These are phyloP conservation scores for Calonectria ilicicola DNA, from an alignment of 2,329 filamentous ascomycete species.

Conservation along the genomic window DNA sequence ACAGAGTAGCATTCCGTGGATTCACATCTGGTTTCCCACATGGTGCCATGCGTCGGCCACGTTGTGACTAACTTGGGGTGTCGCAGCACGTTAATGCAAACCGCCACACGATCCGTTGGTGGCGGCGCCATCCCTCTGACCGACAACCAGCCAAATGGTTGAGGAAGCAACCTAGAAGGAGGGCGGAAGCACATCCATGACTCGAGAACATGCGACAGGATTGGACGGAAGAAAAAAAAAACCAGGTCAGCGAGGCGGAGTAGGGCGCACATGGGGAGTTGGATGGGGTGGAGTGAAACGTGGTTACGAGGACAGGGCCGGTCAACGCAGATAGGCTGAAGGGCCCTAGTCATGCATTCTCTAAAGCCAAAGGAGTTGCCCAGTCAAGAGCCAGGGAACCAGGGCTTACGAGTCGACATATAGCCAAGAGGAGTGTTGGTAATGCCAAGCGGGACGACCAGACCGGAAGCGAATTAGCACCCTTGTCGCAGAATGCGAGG, in stretches of 20 bases:
- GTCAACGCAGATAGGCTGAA: constrained; percentile 8
- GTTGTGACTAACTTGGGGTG: constrained; percentile 10
- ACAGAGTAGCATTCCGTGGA: background rate
- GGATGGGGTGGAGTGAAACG: constrained; percentile 35
- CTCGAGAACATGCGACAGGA: constrained; percentile 1
- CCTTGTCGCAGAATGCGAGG: background rate
- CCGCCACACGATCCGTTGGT: background rate
- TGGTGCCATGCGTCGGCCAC: constrained; percentile 23
- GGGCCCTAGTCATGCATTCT: constrained; percentile 6
- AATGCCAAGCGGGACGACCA: constrained; percentile 25
- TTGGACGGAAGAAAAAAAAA: constrained; percentile 11
- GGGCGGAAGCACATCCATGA: constrained; percentile 18
- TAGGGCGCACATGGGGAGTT: constrained; percentile 7
- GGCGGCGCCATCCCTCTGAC: constrained; percentile 35
- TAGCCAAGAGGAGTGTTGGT: constrained; percentile 12
- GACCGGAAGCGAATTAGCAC: constrained; percentile 4
- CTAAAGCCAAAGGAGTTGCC: constrained; percentile 12
- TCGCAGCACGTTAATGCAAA: background rate
- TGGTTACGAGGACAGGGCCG: constrained; percentile 31
- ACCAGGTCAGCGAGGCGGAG: background rate
- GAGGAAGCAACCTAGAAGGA: constrained; percentile 36
- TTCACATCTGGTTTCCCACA: constrained; percentile 4
- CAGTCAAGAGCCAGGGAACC: constrained; percentile 25
- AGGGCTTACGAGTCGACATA: constrained; percentile 21
- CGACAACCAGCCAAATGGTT: constrained; percentile 10